These are phyloP conservation scores for Neonectria neomacrospora DNA, from an alignment of 2,329 filamentous ascomycete species.

Conservation along the genomic window DNA sequence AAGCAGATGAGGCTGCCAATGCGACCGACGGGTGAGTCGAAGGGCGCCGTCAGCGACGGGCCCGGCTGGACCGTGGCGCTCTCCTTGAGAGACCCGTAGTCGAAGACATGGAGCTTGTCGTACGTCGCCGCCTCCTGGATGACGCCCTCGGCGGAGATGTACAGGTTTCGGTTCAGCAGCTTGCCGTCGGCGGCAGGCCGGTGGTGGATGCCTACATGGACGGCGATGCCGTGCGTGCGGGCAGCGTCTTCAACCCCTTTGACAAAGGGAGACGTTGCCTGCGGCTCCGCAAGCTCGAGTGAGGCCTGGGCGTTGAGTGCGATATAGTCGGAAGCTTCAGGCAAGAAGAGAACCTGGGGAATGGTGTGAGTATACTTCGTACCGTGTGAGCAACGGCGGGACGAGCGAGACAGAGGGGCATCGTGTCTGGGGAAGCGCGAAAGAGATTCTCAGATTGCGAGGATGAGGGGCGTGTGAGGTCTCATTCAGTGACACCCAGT, in stretches of 20 bases:
- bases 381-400: conserved; percentile 30
- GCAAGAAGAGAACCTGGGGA: conserved; percentile 81
- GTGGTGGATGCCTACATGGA: conserved; percentile 91
- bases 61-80: conserved; percentile 75
- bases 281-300: conserved; percentile 75
- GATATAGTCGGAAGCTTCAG: conserved; percentile 93
- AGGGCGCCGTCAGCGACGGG: conserved; percentile 71
- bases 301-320: conserved; percentile 74
- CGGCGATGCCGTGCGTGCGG: conserved; percentile 69
- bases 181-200: conserved; percentile 52
- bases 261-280: conserved; percentile 77
- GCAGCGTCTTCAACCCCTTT: conserved; percentile 78
- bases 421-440: neutral
- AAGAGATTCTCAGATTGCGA: no score
- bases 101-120: conserved; percentile 93
- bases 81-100: conserved; percentile 66
- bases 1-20: conserved; percentile 90
- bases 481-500: conserved; percentile 17
- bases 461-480: conserved; percentile 15
- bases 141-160: conserved; percentile 58
- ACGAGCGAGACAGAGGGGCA: conserved; percentile 9
- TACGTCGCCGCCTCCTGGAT: conserved; percentile 65
- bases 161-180: conserved; percentile 65
- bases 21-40: conserved; percentile 77
- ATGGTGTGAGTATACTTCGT: neutral